A percentile compares a stretch with the other conserved stretches of the same genome.
Evolutionary conservation across 2,329 filamentous ascomycete genomes (phyloP).

Genomic region (Calonectria multiphialidica): DNA sequence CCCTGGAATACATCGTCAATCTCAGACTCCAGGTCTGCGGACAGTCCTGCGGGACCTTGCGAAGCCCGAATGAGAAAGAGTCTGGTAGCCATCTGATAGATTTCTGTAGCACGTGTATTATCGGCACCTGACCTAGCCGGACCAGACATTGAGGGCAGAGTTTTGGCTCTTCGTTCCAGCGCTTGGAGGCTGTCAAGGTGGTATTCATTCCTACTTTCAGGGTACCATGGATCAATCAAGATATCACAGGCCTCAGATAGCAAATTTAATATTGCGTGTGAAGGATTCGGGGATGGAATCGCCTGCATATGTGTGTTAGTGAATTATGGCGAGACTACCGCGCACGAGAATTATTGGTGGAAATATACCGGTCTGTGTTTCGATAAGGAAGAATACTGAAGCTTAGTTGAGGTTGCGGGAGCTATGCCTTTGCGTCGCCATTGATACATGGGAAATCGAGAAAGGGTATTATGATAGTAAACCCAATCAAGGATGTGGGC

Average conservation of each 20-base stretch:
- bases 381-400: neutral
- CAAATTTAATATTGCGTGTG: slow-evolving; percentile 28
- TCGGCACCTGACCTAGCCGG: accelerated
- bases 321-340: neutral
- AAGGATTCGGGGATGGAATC: neutral
- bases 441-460: slow-evolving; percentile 30
- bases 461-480: slow-evolving; percentile 34
- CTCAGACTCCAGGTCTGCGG: slow-evolving; percentile 20
- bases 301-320: neutral
- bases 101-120: neutral
- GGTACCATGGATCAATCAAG: neutral
- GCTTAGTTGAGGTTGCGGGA: neutral
- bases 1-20: slow-evolving; percentile 43
- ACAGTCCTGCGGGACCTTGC: slow-evolving; percentile 17
- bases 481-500: slow-evolving; percentile 34
- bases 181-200: slow-evolving; percentile 13
- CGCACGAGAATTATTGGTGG: neutral
- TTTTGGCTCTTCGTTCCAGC: slow-evolving; percentile 21
- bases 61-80: slow-evolving; percentile 47
- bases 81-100: slow-evolving; percentile 44
- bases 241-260: slow-evolving; percentile 29
- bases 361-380: neutral
- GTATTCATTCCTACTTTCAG: neutral
- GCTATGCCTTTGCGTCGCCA: slow-evolving; percentile 19
- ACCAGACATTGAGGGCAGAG: accelerated